Evolutionary conservation across 208 protist genomes (phyloP), one percentile per base, ranked within the genome.

Genomic region (Acanthamoeba healyi): DNA sequence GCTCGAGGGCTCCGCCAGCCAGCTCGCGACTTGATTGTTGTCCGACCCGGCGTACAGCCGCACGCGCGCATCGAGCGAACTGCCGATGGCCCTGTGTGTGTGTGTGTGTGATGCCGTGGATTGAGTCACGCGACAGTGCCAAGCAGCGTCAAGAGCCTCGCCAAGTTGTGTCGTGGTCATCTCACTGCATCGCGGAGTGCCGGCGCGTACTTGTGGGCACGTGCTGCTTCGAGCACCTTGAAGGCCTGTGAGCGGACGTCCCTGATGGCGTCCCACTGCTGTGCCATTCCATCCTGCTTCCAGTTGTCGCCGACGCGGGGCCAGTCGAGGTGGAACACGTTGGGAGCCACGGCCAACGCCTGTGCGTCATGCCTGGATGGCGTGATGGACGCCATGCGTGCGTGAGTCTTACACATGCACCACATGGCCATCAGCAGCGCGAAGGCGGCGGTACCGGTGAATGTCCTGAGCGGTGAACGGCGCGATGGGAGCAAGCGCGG

Each of bases 401-500:
- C 2, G 29, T n/a, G 29, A 32, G 61, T 36, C 22, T 38, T 67
- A 17, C 29, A 19, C 22, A 19, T 24, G 49, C 49, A 54, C 49
- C 17, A 0, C 1, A 10, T 19, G 49, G 49, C 6, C 10, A 54
- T 0, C 46, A 54, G 49, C 49, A 54, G 0, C 49, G 49, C 10
- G 4, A 54, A 0, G 49, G 3, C 0, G 22, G 22, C 17, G 1
- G 0, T 86, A 56, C 44, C 77, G 34, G 77, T 92, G 86, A 65
- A 93, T 93, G 36, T 94, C 90, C 51, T 94, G 36, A 9, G 90
- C 90, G n/a, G 49, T 54, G 72, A 84, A 82, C n/a, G 42, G 34
- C 10, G 72, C 46, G 46, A 94, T 84, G 46, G 90, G 90, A 3
- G 90, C 90, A 9, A 94, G 34, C 0, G 65, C 36, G 42, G 24